Conservation (phyloP, 2,329 filamentous ascomycete species). For the Lanzia echinophila region DNA sequence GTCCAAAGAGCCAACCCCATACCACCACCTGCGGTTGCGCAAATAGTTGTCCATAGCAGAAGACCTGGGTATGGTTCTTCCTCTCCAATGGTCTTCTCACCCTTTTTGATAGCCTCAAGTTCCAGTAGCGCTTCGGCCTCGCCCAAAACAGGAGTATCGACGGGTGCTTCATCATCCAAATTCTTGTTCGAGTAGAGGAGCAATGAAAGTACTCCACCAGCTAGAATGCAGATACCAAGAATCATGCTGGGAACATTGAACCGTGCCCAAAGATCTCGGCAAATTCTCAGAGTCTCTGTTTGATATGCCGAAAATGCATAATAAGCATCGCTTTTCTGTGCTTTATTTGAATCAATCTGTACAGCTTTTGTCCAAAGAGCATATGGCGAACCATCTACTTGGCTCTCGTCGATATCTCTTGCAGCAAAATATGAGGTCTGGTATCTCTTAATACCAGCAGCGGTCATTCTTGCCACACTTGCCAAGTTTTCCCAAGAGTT, state of each 20-base stretch:
- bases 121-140: slow-evolving; percentile 53
- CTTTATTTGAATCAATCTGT: slow-evolving; percentile 20
- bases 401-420: slow-evolving; percentile 58
- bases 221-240: slow-evolving; percentile 66
- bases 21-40: slow-evolving; percentile 21
- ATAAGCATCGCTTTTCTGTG: slow-evolving; percentile 41
- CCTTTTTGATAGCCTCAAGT: slow-evolving; percentile 33
- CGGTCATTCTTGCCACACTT: slow-evolving; percentile 66
- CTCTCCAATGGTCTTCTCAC: slow-evolving; percentile 12
- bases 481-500: slow-evolving; percentile 72
- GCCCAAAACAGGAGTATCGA: slow-evolving; percentile 53
- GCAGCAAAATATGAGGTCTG: slow-evolving; percentile 75
- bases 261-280: slow-evolving; percentile 80
- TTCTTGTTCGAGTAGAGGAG: slow-evolving; percentile 63
- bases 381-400: slow-evolving; percentile 46
- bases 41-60: slow-evolving; percentile 20
- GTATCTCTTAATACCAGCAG: slow-evolving; percentile 84
- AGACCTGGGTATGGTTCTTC: slow-evolving; percentile 23
- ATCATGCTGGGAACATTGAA: slow-evolving; percentile 87
- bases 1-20: slow-evolving; percentile 20
- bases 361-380: slow-evolving; percentile 52
- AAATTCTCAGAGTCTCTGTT: slow-evolving; percentile 67
- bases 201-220: slow-evolving; percentile 60
- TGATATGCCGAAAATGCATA: slow-evolving; percentile 68
- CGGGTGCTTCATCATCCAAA: slow-evolving; percentile 47